Evolutionary conservation across 345 rosid species (phyloP).

Genomic region (Crucihimalaya himalaica): DNA sequence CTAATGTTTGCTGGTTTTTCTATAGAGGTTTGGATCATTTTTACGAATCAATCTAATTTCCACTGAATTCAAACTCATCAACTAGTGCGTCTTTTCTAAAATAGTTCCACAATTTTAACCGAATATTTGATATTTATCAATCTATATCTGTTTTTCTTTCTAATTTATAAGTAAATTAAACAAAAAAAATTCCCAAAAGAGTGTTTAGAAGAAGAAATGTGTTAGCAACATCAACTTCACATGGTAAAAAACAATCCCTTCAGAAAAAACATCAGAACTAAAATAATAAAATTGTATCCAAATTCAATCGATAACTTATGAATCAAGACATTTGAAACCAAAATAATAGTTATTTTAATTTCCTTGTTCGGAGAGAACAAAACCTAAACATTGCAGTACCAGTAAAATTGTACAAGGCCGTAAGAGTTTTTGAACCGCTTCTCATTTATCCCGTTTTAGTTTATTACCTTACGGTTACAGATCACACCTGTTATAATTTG

Average conservation of each 20-base stretch:
- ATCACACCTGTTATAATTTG: background rate
- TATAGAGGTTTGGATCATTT: background rate
- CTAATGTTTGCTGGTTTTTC: background rate
- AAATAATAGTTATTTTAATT: too few relatives aligned
- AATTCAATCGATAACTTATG: background rate
- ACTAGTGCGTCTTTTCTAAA: background rate
- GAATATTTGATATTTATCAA: background rate
- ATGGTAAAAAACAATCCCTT: background rate
- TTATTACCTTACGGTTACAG: too few relatives aligned
- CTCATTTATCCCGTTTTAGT: background rate
- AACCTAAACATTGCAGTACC: background rate
- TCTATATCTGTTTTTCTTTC: background rate
- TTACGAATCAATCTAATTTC: background rate
- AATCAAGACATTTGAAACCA: background rate
- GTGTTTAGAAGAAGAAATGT: background rate
- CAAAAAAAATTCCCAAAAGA: background rate
- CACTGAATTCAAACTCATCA: background rate
- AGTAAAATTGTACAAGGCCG: background rate
- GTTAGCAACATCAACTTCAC: background rate
- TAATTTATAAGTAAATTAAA: background rate
- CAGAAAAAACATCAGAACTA: background rate
- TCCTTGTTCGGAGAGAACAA: background rate
- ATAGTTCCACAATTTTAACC: background rate
- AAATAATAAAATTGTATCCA: background rate
- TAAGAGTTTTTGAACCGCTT: background rate